Base-by-base conservation (phyloP, 2,329 filamentous ascomycete genomes). In the Neofusicoccum sp. region DNA sequence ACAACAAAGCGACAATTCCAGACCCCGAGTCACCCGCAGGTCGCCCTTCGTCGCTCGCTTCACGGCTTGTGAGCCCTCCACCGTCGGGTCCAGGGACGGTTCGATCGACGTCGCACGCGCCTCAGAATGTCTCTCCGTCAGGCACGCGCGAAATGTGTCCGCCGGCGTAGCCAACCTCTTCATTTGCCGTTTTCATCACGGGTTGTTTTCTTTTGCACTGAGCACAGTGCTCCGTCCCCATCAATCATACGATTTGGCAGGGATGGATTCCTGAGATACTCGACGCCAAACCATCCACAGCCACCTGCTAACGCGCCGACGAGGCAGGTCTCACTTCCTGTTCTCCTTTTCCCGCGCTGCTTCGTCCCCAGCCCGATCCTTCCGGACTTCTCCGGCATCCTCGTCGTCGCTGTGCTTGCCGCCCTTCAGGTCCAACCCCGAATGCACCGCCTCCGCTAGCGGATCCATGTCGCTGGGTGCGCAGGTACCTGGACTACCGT, bases 381-480 rank as follows among this genome's bases (percentile, higher is more conserved):
- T 31, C 54, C 54, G 54, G 43, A 5, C 54, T 58, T 36, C 33
- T 43, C 47, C 59, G 47, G 3, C 59, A 54, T 62, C 50, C 43
- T 56, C 49, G 44, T 56, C 31, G 33, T 34, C 16, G 6, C 34
- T 48, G 16, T 28, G 33, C 22, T 39, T 5, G 33, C 33, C 22
- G 56, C 48, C 43, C 28, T 59, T 31, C 16, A 62, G 39, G 31
- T 50, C 36, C 4, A 63, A 31, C 16, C 62, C 62, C 8, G 72
- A 68, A 22, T 74, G 54, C 9, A 74, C 68, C 8, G 71, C 72
- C 16, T 63, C 70, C 1, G 70, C 73, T 49, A 77, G 74, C 0
- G 66, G 65, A 66, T 76, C 74, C 11, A 77, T 64, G 56, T 77
- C 73, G 6, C 71, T 73, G 14, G 70, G 70, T 12, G 68, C 68